These are phyloP conservation scores for Actinomortierella wolfii DNA, from an alignment of 371 early-diverging fungal species.

Conservation along the genomic window DNA sequence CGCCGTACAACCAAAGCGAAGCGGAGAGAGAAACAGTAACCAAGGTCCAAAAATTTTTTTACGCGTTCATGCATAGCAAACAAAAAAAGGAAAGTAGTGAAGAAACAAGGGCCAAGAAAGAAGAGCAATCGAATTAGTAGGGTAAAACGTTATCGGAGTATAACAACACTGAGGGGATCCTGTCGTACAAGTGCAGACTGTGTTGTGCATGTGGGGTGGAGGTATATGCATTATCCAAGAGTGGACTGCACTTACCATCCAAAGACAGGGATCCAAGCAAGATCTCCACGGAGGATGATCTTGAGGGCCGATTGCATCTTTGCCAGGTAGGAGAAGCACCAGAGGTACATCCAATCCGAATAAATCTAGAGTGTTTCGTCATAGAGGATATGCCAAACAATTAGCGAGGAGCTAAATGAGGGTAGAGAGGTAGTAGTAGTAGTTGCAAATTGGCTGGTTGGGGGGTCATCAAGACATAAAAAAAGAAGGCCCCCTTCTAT, in stretches of 20 bases:
- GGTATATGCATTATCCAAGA: background rate
- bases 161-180: background rate
- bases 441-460: too few relatives aligned
- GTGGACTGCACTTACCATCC: conserved; percentile 66
- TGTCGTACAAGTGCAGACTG: background rate
- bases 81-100: too few relatives aligned
- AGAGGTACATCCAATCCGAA: conserved; percentile 91
- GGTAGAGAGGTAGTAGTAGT: too few relatives aligned
- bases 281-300: conserved; percentile 81
- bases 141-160: background rate
- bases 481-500: conserved; percentile 1
- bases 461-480: too few relatives aligned
- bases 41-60: background rate
- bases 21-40: too few relatives aligned
- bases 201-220: background rate
- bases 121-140: background rate
- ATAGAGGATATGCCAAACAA: too few relatives aligned
- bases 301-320: conserved; percentile 78
- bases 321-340: conserved; percentile 68
- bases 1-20: too few relatives aligned
- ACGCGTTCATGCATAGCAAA: background rate
- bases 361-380: conserved; percentile 63
- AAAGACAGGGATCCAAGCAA: conserved; percentile 80
- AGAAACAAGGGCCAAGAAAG: background rate
- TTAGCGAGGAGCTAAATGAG: too few relatives aligned